Percentiles rank a stretch among this genome's conserved stretches.
Evolutionary conservation across 768 basidiomycete genomes (phyloP).

Genomic region (Boletus sensibilis): DNA sequence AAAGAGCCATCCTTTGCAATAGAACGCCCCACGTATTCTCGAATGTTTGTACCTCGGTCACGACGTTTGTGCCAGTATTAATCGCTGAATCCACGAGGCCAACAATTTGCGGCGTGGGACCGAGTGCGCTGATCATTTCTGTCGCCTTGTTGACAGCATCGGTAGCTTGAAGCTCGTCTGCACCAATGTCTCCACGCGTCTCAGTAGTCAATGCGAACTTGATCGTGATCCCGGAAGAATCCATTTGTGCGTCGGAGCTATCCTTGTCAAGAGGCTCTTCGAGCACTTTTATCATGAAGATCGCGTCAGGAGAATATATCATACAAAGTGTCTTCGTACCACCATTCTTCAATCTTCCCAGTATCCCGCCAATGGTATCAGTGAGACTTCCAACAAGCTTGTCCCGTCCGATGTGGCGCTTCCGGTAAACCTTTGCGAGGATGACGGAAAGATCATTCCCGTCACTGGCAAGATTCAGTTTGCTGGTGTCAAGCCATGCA

Average conservation of each 20-base stretch:
- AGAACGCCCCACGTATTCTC: constrained; percentile 19
- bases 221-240: constrained; percentile 7
- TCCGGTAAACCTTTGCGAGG: constrained; percentile 13
- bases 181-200: neutral
- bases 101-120: neutral
- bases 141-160: constrained; percentile 9
- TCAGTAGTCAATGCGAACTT: constrained; percentile 13
- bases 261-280: constrained; percentile 9
- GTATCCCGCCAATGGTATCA: constrained; percentile 10
- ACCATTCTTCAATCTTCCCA: constrained; percentile 10
- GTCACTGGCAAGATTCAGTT: constrained; percentile 12
- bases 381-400: constrained; percentile 12
- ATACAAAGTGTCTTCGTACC: constrained; percentile 1
- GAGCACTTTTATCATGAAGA: constrained; percentile 7
- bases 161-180: constrained; percentile 15
- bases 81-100: neutral
- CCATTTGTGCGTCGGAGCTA: neutral
- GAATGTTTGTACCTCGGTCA: constrained; percentile 10
- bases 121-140: neutral
- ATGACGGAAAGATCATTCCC: constrained; percentile 12
- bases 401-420: constrained; percentile 3
- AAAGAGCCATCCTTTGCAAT: constrained; percentile 10
- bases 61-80: neutral
- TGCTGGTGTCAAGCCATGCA: neutral
- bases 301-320: neutral